Percentiles rank a stretch among this genome's conserved stretches.
Conservation (phyloP, 441 rosid species). For the Adansonia gregorii region DNA sequence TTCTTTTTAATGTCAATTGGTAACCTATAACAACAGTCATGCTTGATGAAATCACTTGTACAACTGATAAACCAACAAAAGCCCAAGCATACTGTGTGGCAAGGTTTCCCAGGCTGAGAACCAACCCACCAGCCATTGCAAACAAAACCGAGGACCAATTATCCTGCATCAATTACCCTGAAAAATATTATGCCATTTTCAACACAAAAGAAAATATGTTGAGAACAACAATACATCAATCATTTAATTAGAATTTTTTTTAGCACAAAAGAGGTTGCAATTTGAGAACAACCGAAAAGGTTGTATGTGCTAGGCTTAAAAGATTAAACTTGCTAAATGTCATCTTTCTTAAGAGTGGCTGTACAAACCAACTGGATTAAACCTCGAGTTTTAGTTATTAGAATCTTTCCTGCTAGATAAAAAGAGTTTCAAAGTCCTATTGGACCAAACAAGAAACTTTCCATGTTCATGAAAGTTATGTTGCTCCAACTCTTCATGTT, state of each 20-base stretch:
- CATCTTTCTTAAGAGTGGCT: not conserved
- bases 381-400: not conserved
- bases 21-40: slow-evolving; percentile 81
- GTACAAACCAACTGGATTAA: not conserved
- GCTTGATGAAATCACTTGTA: slow-evolving; percentile 75
- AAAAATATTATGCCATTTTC: not conserved
- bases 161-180: slow-evolving; percentile 51
- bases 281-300: not conserved
- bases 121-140: slow-evolving; percentile 77
- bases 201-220: not conserved
- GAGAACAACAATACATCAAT: not conserved
- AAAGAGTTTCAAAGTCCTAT: not conserved
- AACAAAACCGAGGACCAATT: slow-evolving; percentile 82
- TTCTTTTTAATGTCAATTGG: not conserved
- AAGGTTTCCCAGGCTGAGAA: slow-evolving; percentile 78
- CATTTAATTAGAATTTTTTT: not conserved
- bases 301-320: not conserved
- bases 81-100: slow-evolving; percentile 83
- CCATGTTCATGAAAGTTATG: not conserved
- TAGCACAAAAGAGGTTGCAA: too few relatives aligned
- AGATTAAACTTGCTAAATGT: not conserved
- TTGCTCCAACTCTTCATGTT: too few relatives aligned
- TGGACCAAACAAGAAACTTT: not conserved
- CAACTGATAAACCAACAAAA: slow-evolving; percentile 80
- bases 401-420: not conserved